A percentile compares a stretch with the other conserved stretches of the same genome.
phyloP scores from a whole-genome alignment of 495 filamentous ascomycete genomes.

The Viridothelium virens region DNA sequence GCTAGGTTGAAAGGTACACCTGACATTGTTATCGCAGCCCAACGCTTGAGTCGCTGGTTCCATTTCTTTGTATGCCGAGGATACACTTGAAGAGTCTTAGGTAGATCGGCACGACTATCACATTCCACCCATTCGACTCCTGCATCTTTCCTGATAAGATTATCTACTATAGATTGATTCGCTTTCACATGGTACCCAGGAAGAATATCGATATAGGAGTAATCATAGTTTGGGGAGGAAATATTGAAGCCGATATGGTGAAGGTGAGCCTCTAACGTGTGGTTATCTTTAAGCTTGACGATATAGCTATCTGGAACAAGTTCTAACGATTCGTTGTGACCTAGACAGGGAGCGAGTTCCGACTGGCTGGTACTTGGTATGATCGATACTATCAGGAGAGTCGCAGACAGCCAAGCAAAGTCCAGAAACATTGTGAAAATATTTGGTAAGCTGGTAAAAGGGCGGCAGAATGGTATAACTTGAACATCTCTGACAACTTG shows the following conservation, averaged over 20 bases:
- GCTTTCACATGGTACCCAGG: neutral
- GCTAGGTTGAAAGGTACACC: neutral
- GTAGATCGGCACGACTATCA: neutral
- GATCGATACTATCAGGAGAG: no score
- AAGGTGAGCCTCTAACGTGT: neutral
- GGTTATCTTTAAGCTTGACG: conserved; percentile 3
- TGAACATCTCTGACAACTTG: no score
- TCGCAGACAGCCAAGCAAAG: no score
- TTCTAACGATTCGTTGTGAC: neutral
- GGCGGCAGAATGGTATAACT: no score
- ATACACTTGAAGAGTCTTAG: neutral
- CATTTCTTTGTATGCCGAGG: no score
- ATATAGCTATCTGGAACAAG: conserved; percentile 1
- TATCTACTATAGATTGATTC: neutral
- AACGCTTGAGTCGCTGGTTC: neutral
- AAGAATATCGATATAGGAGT: neutral
- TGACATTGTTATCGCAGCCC: neutral
- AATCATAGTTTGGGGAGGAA: neutral
- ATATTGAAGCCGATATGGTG: neutral
- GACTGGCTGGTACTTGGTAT: neutral
- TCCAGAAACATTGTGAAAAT: no score
- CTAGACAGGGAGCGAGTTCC: neutral
- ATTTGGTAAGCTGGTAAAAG: no score
- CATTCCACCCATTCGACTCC: conserved; percentile 1
- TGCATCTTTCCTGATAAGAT: neutral